phyloP scores from a whole-genome alignment of 331 rosid species.

The Malus hybrid region DNA sequence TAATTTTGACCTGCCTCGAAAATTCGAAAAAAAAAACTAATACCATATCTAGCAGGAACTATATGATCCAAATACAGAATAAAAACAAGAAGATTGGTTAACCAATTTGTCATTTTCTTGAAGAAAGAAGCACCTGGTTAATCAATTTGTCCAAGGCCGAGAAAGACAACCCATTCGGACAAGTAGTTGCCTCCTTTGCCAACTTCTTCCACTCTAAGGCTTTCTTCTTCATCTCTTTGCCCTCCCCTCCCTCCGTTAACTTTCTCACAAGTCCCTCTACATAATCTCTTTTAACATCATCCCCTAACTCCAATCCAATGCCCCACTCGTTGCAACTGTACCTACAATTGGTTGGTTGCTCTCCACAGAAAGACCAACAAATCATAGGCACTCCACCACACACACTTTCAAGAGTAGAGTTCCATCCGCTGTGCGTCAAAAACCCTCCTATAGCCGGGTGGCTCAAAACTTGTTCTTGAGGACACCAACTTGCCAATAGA shows the following conservation, averaged over 20 bases:
- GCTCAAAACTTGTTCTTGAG: conserved; percentile 28
- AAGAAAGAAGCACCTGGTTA: neutral
- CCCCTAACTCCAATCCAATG: neutral
- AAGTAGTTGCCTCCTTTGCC: neutral
- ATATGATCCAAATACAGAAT: too few relatives aligned
- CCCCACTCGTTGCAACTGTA: conserved; percentile 7
- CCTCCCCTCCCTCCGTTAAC: conserved; percentile 4
- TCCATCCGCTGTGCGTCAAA: conserved; percentile 32
- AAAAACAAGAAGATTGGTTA: too few relatives aligned
- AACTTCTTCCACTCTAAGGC: neutral
- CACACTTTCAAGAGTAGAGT: conserved; percentile 21
- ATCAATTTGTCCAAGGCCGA: neutral
- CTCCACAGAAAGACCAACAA: neutral
- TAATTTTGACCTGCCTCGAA: too few relatives aligned
- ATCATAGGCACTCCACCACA: conserved; percentile 5
- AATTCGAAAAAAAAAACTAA: too few relatives aligned
- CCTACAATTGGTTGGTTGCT: conserved; percentile 8
- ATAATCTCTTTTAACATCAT: neutral
- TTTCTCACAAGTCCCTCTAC: conserved; percentile 3
- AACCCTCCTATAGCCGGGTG: conserved; percentile 27
- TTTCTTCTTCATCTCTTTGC: conserved; percentile 1
- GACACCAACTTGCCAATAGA: conserved; percentile 46
- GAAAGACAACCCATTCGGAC: neutral
- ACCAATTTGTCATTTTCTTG: too few relatives aligned
- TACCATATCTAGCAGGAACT: too few relatives aligned